A percentile compares a stretch with the other conserved stretches of the same genome.
Evolutionary conservation across 2,329 filamentous ascomycete genomes (phyloP).

Genomic region (Arthrinium phaeospermum): DNA sequence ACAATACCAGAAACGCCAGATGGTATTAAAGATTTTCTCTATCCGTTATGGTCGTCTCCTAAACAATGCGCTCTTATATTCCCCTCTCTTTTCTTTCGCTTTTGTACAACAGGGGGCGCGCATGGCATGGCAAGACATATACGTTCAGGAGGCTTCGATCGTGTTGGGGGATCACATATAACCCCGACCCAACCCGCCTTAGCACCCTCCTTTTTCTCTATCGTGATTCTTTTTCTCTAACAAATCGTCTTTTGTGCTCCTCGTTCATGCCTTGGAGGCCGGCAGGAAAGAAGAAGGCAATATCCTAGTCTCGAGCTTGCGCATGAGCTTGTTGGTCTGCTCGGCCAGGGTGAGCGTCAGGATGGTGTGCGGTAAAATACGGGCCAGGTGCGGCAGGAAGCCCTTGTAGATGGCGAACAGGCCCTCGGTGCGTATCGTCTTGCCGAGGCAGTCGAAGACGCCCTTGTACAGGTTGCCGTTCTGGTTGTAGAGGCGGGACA

Average conservation of each 20-base stretch:
- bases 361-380: conserved; percentile 95
- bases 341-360: conserved; percentile 91
- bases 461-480: conserved; percentile 96
- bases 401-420: conserved; percentile 96
- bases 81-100: background rate
- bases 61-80: background rate
- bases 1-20: conserved; percentile 12
- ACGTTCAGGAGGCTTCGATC: background rate
- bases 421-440: conserved; percentile 91
- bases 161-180: background rate
- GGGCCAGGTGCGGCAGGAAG: conserved; percentile 90
- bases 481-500: conserved; percentile 99
- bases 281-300: conserved; percentile 48
- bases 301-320: conserved; percentile 71
- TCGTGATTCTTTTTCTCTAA: background rate
- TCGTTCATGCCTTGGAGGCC: conserved; percentile 31
- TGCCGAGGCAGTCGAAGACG: conserved; percentile 88
- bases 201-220: background rate
- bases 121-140: background rate
- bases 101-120: conserved; percentile 1
- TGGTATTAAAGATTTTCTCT: conserved; percentile 11
- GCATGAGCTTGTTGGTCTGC: conserved; percentile 93
- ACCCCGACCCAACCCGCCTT: background rate
- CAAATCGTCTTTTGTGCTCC: background rate
- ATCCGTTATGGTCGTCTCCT: background rate